Evolutionary conservation across 495 filamentous ascomycete species (phyloP).

Genomic region (Aspergillus avenaceus): DNA sequence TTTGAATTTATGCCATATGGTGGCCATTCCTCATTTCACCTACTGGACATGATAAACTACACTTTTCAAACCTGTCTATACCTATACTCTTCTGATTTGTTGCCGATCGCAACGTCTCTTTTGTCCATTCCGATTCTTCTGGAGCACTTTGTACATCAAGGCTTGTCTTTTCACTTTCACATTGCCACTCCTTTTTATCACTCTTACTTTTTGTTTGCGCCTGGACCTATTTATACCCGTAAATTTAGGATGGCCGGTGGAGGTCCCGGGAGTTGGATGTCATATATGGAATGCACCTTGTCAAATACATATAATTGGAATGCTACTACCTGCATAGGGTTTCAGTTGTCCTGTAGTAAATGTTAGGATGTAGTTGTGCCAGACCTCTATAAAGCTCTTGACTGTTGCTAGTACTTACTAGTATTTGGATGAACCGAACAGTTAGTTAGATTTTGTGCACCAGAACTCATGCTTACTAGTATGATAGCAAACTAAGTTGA

Average conservation of each 20-base stretch:
- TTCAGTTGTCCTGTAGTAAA: background rate
- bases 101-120: background rate
- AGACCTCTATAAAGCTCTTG: too few species aligned
- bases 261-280: constrained; percentile 1
- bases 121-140: background rate
- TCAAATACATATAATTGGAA: background rate
- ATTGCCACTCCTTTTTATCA: background rate
- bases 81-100: background rate
- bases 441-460: too few species aligned
- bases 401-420: too few species aligned
- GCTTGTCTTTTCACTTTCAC: background rate
- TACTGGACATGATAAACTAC: background rate
- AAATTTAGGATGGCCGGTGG: constrained; percentile 2
- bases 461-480: background rate
- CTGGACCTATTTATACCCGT: constrained; percentile 11
- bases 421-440: too few species aligned
- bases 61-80: background rate
- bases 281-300: background rate
- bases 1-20: too few species aligned
- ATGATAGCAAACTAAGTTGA: background rate
- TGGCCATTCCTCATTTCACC: background rate
- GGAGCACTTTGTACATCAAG: background rate
- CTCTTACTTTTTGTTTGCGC: background rate
- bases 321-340: background rate
- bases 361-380: too few species aligned